phyloP scores from a whole-genome alignment of 441 rosid genomes.

The Populus hybrid region DNA sequence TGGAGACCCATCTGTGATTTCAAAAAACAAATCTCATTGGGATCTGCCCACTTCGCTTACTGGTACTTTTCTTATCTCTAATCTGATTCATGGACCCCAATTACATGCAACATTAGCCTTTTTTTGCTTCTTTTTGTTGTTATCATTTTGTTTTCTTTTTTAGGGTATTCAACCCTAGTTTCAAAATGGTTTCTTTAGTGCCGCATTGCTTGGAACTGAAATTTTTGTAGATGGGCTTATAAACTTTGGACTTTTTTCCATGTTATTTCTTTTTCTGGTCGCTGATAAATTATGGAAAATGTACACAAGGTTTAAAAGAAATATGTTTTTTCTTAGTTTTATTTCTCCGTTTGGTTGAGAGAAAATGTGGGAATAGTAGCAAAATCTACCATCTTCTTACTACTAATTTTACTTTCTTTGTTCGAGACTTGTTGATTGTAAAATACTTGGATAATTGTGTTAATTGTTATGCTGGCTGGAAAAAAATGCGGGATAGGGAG shows the following conservation, averaged over 20 bases:
- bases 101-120: not conserved
- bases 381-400: not conserved
- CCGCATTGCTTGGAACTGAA: conserved; percentile 13
- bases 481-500: not conserved
- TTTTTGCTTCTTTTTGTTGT: not conserved
- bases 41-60: conserved; percentile 31
- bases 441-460: not conserved
- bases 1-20: not conserved
- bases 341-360: not conserved
- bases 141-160: not conserved
- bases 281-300: conserved; percentile 18
- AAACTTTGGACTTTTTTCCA: not conserved
- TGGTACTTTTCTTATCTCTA: conserved; percentile 16
- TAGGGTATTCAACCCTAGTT: not conserved
- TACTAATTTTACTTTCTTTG: not conserved
- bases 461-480: not conserved
- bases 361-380: not conserved
- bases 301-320: not conserved
- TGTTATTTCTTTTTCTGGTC: conserved; percentile 6
- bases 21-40: conserved; percentile 11
- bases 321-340: not conserved
- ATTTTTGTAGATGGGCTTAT: conserved; percentile 12
- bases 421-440: not conserved
- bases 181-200: conserved; percentile 16
- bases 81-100: conserved; percentile 26